A percentile compares a stretch with the other conserved stretches of the same genome.
Evolutionary conservation across 2,329 filamentous ascomycete genomes (phyloP).

Genomic region (Hortaea sp.): DNA sequence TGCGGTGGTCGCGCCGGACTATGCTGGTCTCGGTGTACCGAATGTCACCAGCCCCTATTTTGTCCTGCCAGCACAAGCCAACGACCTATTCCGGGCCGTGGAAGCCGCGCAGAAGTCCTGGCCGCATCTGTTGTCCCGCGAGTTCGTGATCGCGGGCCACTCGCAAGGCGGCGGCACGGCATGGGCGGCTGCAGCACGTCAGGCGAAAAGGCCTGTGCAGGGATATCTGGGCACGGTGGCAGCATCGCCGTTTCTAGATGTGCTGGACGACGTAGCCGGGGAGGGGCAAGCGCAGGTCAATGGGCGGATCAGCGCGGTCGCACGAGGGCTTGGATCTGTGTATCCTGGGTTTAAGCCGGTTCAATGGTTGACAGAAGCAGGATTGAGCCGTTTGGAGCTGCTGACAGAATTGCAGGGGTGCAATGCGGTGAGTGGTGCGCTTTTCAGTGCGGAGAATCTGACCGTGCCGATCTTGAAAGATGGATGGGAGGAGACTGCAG

Average conservation of each 20-base stretch:
- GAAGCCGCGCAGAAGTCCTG: conserved; percentile 35
- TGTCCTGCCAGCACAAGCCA: conserved; percentile 28
- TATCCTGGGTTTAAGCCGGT: too few relatives aligned
- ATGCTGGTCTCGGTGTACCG: conserved; percentile 16
- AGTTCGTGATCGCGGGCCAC: conserved; percentile 39
- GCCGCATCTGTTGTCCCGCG: conserved; percentile 19
- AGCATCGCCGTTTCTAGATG: conserved; percentile 9
- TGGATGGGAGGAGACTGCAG: conserved; percentile 12
- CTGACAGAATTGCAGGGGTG: not conserved
- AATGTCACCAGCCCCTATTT: conserved; percentile 31
- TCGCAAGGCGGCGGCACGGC: conserved; percentile 38
- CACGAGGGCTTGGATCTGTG: not conserved
- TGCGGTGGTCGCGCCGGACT: conserved; percentile 19
- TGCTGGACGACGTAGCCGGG: not conserved
- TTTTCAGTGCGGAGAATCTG: conserved; percentile 8
- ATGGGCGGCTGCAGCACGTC: conserved; percentile 32
- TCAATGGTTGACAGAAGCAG: not conserved
- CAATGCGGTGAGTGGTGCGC: not conserved
- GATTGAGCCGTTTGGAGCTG: not conserved
- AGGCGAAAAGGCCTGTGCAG: conserved; percentile 20
- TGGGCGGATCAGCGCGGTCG: not conserved
- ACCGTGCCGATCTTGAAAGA: conserved; percentile 10
- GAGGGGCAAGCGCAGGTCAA: not conserved
- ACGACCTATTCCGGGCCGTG: conserved; percentile 36
- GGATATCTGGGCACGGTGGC: conserved; percentile 32